phyloP scores from a whole-genome alignment of 192 early-diverging fungal genomes.

The Dimargaris cristalligena region DNA sequence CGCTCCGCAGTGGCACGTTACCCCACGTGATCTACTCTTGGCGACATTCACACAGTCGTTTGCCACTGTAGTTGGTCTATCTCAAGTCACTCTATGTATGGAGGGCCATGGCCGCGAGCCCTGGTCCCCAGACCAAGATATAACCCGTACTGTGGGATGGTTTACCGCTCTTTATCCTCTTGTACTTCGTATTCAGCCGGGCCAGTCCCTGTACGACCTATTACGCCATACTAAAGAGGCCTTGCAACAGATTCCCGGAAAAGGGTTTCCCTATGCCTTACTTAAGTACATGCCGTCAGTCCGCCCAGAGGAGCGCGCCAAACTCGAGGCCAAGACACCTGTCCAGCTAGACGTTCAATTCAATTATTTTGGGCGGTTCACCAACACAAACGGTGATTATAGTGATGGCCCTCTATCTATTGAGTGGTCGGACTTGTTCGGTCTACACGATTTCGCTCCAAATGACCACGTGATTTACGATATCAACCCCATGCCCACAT shows the following conservation, averaged over 20 bases:
- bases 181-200: not conserved
- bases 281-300: not conserved
- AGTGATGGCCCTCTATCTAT: not conserved
- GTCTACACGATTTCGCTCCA: not conserved
- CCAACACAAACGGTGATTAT: not conserved
- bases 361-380: not conserved
- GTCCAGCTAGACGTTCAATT: not conserved
- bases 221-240: not conserved
- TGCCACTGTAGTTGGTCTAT: not conserved
- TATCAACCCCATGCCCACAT: not conserved
- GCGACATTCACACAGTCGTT: not conserved
- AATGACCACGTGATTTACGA: not conserved
- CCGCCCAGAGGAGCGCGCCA: not conserved
- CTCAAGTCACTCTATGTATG: not conserved
- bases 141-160: constrained; percentile 14
- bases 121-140: not conserved
- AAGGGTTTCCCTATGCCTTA: not conserved
- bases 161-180: constrained; percentile 13
- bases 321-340: not conserved
- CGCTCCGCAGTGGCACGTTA: not conserved
- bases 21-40: not conserved
- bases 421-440: not conserved
- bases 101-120: not conserved
- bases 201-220: not conserved
- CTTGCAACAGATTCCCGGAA: not conserved